These are phyloP conservation scores for Solanum virginianum DNA, from an alignment of 257 asterid genomes.

Conservation along the genomic window DNA sequence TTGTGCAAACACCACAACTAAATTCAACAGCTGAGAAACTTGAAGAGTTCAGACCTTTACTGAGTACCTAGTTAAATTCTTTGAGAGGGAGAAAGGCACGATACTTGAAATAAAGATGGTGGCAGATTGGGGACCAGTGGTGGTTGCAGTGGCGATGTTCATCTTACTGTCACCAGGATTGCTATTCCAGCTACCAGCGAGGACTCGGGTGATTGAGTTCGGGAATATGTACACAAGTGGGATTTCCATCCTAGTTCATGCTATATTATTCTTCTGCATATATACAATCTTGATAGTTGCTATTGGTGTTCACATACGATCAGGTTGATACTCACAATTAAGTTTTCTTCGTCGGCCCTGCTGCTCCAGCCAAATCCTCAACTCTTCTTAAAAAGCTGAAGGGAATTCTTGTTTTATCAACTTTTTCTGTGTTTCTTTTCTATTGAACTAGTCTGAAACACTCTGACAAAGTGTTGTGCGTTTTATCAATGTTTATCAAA, in stretches of 20 bases:
- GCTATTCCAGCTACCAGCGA: slow-evolving; percentile 81
- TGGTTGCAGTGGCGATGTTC: slow-evolving; percentile 88
- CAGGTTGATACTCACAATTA: slow-evolving; percentile 16
- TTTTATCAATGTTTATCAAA: not conserved
- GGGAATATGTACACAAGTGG: slow-evolving; percentile 96
- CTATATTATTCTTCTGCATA: slow-evolving; percentile 66
- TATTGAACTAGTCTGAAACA: not conserved
- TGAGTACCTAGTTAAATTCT: not conserved
- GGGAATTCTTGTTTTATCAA: not conserved
- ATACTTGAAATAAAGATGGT: slow-evolving; percentile 10
- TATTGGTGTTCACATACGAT: slow-evolving; percentile 60
- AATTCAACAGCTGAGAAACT: not conserved
- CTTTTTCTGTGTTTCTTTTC: not conserved
- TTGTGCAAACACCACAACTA: not conserved
- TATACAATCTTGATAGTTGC: slow-evolving; percentile 79
- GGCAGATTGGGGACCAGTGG: slow-evolving; percentile 88
- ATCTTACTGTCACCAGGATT: slow-evolving; percentile 76
- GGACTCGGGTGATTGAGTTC: slow-evolving; percentile 61
- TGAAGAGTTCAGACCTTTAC: not conserved
- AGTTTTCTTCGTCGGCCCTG: not conserved
- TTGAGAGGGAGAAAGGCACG: not conserved
- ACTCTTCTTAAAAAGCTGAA: not conserved
- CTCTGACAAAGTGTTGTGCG: not conserved
- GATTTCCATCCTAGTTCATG: slow-evolving; percentile 70
- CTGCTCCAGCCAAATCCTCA: not conserved